A percentile compares a stretch with the other conserved stretches of the same genome.
These are phyloP conservation scores for Bacidia gigantensis DNA, from an alignment of 495 filamentous ascomycete genomes.

Conservation along the genomic window DNA sequence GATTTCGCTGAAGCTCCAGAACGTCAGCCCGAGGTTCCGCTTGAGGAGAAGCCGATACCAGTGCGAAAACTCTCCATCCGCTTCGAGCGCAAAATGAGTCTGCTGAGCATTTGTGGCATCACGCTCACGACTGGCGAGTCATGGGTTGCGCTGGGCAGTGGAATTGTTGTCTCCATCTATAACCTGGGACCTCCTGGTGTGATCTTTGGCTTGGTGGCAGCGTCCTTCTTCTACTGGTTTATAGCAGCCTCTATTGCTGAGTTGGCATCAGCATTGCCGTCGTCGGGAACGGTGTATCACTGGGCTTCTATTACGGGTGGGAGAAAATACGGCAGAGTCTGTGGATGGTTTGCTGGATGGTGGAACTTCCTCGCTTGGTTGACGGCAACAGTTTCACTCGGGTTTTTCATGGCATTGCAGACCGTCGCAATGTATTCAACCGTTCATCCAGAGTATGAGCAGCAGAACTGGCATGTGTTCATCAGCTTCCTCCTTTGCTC, in stretches of 20 bases:
- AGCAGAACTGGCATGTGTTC: constrained; percentile 61
- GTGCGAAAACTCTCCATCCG: too few species aligned
- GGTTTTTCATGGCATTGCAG: constrained; percentile 55
- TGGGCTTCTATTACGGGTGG: constrained; percentile 66
- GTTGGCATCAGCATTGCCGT: constrained; percentile 67
- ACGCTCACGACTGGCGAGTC: constrained; percentile 44
- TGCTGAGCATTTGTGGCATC: constrained; percentile 42
- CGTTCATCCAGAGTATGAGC: constrained; percentile 47
- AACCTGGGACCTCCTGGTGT: constrained; percentile 29
- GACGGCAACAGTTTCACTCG: constrained; percentile 48
- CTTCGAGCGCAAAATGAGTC: constrained; percentile 47
- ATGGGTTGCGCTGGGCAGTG: constrained; percentile 46
- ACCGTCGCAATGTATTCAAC: constrained; percentile 55
- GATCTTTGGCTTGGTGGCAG: constrained; percentile 41
- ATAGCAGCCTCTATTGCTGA: constrained; percentile 50
- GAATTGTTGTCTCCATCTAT: constrained; percentile 21
- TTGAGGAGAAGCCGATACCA: too few species aligned
- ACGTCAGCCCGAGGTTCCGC: too few species aligned
- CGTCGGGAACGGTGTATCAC: constrained; percentile 69
- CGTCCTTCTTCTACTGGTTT: constrained; percentile 37
- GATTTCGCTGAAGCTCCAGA: too few species aligned
- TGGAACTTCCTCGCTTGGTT: constrained; percentile 69
- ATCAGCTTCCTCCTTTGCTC: constrained; percentile 51
- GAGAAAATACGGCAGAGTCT: constrained; percentile 48
- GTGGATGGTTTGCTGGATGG: constrained; percentile 66